Conservation (phyloP, 495 filamentous ascomycete species). For the Aspergillus cristatus region DNA sequence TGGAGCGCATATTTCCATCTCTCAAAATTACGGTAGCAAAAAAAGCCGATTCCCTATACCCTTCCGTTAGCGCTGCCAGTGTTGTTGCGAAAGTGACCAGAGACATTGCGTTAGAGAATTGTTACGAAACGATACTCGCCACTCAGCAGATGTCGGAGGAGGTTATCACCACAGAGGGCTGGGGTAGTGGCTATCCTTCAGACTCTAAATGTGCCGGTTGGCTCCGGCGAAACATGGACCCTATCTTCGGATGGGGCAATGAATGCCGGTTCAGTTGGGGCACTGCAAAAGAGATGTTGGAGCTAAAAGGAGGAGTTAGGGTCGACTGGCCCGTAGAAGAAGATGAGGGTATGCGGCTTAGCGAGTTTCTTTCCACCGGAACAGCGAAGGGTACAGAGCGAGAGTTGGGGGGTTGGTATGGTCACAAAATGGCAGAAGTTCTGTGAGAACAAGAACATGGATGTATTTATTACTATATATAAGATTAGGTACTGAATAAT, state of each 20-base stretch:
- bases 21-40: constrained; percentile 80
- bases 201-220: constrained; percentile 74
- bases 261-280: constrained; percentile 94
- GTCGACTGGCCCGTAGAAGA: constrained; percentile 81
- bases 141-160: constrained; percentile 6
- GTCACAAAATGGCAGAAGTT: constrained; percentile 26
- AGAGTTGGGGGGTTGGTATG: constrained; percentile 36
- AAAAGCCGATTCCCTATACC: constrained; percentile 91
- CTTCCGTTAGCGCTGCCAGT: constrained; percentile 85
- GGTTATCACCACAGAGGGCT: constrained; percentile 30
- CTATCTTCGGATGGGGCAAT: constrained; percentile 88
- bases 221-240: constrained; percentile 80
- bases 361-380: constrained; percentile 55
- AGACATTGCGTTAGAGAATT: constrained; percentile 75
- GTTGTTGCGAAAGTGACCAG: constrained; percentile 94
- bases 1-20: constrained; percentile 77
- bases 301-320: constrained; percentile 50
- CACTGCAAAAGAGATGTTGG: constrained; percentile 87
- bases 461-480: constrained; percentile 11
- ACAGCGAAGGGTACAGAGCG: constrained; percentile 14
- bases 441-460: constrained; percentile 17
- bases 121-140: constrained; percentile 44
- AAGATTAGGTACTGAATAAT: background rate
- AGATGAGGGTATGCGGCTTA: constrained; percentile 58
- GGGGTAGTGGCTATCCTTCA: constrained; percentile 91